These are phyloP conservation scores for Ramaria rubella DNA, from an alignment of 768 basidiomycete species.

Conservation along the genomic window DNA sequence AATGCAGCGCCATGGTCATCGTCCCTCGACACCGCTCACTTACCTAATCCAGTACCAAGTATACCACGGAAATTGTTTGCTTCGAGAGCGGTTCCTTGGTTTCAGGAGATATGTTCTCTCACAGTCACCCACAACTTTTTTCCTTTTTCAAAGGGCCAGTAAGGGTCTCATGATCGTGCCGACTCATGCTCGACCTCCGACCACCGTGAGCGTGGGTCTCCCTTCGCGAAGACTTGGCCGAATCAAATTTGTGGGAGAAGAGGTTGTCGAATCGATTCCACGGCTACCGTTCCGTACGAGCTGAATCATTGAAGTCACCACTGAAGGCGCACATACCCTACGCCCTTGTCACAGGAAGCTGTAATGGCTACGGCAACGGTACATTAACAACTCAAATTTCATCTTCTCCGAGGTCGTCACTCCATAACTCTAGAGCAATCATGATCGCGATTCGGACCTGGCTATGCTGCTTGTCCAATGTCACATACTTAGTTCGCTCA, in stretches of 20 bases:
- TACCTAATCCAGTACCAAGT: neutral
- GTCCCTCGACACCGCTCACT: neutral
- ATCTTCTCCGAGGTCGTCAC: neutral
- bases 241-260: neutral
- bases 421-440: too few relatives aligned
- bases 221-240: neutral
- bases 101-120: neutral
- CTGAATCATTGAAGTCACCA: too few relatives aligned
- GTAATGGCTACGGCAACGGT: neutral
- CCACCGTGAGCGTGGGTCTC: neutral
- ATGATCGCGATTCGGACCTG: too few relatives aligned
- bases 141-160: neutral
- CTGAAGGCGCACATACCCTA: neutral
- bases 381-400: neutral
- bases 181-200: neutral
- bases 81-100: neutral
- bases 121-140: neutral
- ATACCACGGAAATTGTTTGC: constrained; percentile 1
- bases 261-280: neutral
- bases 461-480: too few relatives aligned
- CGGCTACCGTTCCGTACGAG: neutral
- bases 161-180: neutral
- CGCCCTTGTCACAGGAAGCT: neutral
- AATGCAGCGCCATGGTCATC: constrained; percentile 1
- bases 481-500: too few relatives aligned